Percentiles rank a stretch among this genome's conserved stretches.
Conservation (phyloP, 768 basidiomycete species). For the Lentinus brumalis region DNA sequence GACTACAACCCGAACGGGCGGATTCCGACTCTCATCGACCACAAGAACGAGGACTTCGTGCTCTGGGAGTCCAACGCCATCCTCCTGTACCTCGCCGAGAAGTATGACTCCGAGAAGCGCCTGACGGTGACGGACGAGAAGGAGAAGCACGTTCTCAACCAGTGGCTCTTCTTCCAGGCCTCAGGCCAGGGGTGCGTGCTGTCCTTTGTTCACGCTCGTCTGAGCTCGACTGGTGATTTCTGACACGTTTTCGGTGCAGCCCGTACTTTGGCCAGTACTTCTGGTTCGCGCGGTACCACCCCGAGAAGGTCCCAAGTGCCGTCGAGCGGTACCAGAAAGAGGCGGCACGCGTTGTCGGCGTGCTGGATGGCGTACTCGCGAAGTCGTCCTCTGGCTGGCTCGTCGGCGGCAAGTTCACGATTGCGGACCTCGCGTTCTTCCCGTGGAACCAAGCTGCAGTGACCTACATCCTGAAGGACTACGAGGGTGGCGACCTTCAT, state of each 20-base stretch:
- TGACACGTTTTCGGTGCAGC: background rate
- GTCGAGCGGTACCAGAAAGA: conserved; percentile 34
- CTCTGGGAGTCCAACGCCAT: conserved; percentile 45
- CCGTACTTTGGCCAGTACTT: conserved; percentile 31
- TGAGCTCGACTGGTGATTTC: background rate
- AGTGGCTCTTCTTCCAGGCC: conserved; percentile 48
- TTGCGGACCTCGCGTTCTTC: conserved; percentile 30
- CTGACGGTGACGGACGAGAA: conserved; percentile 19
- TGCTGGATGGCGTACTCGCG: conserved; percentile 32
- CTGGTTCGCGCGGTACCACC: conserved; percentile 31
- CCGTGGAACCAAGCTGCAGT: conserved; percentile 25
- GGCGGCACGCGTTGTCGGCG: conserved; percentile 27
- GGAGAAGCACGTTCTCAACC: conserved; percentile 28
- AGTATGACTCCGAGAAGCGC: conserved; percentile 46
- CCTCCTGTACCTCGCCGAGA: conserved; percentile 43
- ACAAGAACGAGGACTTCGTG: conserved; percentile 34
- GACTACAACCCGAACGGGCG: conserved; percentile 38
- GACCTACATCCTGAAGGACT: conserved; percentile 10
- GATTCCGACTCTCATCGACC: conserved; percentile 39
- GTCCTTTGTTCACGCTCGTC: background rate
- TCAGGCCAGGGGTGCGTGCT: conserved; percentile 29
- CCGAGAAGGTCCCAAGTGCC: conserved; percentile 32
- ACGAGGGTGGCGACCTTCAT: conserved; percentile 12
- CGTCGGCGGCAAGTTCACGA: conserved; percentile 28
- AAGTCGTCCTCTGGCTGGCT: conserved; percentile 29